A percentile compares a stretch with the other conserved stretches of the same genome.
phyloP scores from a whole-genome alignment of 2,329 filamentous ascomycete species.

The Penicillium occitanis region DNA sequence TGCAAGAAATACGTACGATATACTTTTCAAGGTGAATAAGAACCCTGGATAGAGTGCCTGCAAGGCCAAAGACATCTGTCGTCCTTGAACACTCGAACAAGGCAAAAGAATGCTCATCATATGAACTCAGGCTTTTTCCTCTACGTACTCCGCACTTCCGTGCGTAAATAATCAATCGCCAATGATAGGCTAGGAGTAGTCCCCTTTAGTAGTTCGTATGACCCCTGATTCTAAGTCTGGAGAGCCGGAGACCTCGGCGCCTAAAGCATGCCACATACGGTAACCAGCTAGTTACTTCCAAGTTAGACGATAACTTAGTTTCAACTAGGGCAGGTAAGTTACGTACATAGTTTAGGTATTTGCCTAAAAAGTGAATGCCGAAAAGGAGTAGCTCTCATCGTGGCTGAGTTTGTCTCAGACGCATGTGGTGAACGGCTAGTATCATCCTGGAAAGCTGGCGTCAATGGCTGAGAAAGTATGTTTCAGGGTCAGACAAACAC shows the following conservation, averaged over 20 bases:
- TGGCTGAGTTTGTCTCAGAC: constrained; percentile 2
- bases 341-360: neutral
- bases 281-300: neutral
- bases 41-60: neutral
- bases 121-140: neutral
- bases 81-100: neutral
- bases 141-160: neutral
- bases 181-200: neutral
- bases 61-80: neutral
- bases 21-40: neutral
- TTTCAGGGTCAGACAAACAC: constrained; percentile 5
- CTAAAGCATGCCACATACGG: neutral
- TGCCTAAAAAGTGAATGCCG: neutral
- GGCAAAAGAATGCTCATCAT: neutral
- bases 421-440: too few species aligned
- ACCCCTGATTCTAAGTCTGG: neutral
- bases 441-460: neutral
- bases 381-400: constrained; percentile 5
- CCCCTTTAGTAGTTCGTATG: neutral
- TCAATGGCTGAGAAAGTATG: neutral
- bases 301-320: neutral
- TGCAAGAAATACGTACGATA: neutral
- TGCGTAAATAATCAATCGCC: neutral
- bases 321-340: neutral
- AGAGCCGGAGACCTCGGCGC: neutral